Conservation (phyloP, 1,284 basidiomycete species). For the Cerioporus squamosus region DNA sequence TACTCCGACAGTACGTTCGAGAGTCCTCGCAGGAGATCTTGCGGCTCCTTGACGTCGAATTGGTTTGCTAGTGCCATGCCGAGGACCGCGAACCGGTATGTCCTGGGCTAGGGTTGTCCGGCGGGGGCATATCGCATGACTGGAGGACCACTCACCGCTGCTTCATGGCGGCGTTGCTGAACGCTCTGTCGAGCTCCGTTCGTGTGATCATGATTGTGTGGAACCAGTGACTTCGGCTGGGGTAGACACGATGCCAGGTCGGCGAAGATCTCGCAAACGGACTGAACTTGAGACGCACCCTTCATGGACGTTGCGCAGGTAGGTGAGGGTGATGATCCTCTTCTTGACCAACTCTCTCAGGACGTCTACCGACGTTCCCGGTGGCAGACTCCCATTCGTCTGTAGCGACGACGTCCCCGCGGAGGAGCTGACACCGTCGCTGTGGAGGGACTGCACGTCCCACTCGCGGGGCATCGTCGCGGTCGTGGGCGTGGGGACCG, state of each 20-base stretch:
- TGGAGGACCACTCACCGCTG: conserved; percentile 58
- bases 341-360: conserved; percentile 80
- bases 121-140: neutral
- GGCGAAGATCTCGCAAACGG: neutral
- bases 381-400: conserved; percentile 44
- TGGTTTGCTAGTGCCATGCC: conserved; percentile 84
- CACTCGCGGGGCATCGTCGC: conserved; percentile 58
- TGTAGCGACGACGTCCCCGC: conserved; percentile 20
- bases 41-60: conserved; percentile 78
- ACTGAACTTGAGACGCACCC: conserved; percentile 56
- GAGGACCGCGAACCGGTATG: conserved; percentile 78
- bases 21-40: conserved; percentile 77
- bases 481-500: conserved; percentile 39
- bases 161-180: conserved; percentile 76
- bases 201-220: conserved; percentile 83
- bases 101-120: conserved; percentile 46
- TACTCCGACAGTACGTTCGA: conserved; percentile 76
- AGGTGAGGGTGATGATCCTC: conserved; percentile 82
- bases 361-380: conserved; percentile 76
- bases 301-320: conserved; percentile 82
- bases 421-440: conserved; percentile 29
- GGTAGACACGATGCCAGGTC: conserved; percentile 4
- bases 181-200: conserved; percentile 72
- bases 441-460: conserved; percentile 58
- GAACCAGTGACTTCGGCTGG: conserved; percentile 83